phyloP scores from a whole-genome alignment of 768 basidiomycete genomes.

The Suillus hirtellus region DNA sequence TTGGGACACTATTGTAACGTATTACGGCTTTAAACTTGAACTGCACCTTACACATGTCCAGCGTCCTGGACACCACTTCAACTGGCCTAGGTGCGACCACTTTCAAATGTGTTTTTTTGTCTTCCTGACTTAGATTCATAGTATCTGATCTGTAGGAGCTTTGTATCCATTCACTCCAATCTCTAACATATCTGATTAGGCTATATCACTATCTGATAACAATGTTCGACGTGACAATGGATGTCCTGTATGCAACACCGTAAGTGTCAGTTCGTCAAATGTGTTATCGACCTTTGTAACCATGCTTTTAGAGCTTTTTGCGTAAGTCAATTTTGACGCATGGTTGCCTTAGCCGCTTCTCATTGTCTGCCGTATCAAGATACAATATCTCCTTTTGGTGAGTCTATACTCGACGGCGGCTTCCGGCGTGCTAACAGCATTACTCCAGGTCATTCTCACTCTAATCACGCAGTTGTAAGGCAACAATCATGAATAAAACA shows the following conservation, averaged over 20 bases:
- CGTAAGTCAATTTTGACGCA: conserved; percentile 21
- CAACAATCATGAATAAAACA: background rate
- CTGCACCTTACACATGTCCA: background rate
- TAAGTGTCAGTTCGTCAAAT: conserved; percentile 13
- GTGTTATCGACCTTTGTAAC: background rate
- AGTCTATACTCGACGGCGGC: conserved; percentile 5
- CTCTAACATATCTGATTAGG: conserved; percentile 20
- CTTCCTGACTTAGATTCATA: conserved; percentile 16
- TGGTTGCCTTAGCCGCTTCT: conserved; percentile 1
- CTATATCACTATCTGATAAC: conserved; percentile 31
- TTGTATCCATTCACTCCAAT: background rate
- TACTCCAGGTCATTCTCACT: conserved; percentile 25
- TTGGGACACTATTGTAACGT: conserved; percentile 21
- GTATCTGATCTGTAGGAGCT: conserved; percentile 29
- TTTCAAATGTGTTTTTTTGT: background rate
- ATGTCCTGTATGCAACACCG: conserved; percentile 27
- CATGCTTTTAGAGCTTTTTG: conserved; percentile 28
- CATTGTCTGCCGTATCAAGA: conserved; percentile 14
- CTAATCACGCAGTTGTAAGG: conserved; percentile 30
- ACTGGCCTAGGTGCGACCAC: conserved; percentile 27
- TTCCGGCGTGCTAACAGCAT: background rate
- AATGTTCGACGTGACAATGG: conserved; percentile 25
- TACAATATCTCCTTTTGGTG: conserved; percentile 29
- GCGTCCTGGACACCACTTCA: conserved; percentile 25
- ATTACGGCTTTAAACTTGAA: background rate